Evolutionary conservation across 1,284 basidiomycete genomes (phyloP), one percentile per base, ranked within the genome.

Genomic region (Sparassis latifolia): DNA sequence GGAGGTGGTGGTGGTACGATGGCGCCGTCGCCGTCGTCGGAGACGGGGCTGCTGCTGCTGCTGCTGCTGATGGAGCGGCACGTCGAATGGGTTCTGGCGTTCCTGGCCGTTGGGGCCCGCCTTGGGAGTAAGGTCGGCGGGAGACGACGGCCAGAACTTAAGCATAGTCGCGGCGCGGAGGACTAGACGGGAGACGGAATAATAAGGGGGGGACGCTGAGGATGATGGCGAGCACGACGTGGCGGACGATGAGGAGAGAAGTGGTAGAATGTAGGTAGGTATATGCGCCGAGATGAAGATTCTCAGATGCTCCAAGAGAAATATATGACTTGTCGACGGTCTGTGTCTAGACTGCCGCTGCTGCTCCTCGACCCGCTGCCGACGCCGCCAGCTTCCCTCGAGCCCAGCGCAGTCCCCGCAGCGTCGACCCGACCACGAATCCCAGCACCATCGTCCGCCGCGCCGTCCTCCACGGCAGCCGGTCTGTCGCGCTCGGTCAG

Each of bases 121-220:
- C 56, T 78, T 77, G 38, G 89, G 88, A 2, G 89, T 92, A 44
- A 86, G 77, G 68, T 89, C 85, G 58, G 84, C 84, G 56, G 82
- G 69, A 39, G 77, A 72, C 42, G 75, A 70, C 3, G 82, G 77
- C 83, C 84, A 87, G 54, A 86, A 71, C 63, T 81, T 84, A 59
- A 88, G 73, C 80, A 86, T 86, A 46, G 60, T 63, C 55, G 58
- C 20, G 29, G 50, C 42, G 48, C 39, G 31, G 35, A 7, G 33
- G 42, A 7, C 7, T 33, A 6, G 48, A 27, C 7, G 43, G 39
- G 33, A 10, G 20, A 41, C 30, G 38, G 28, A 41, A 33, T 38
- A 38, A n/a, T 28, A 38, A 10, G 45, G 28, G 31, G 10, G n/a
- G 31, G 7, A 28, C 28, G 32, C 30, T 44, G 55, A 28, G 27